Conservation (phyloP, 1,139 yeast species). For the Hyphopichia khmerensis region DNA sequence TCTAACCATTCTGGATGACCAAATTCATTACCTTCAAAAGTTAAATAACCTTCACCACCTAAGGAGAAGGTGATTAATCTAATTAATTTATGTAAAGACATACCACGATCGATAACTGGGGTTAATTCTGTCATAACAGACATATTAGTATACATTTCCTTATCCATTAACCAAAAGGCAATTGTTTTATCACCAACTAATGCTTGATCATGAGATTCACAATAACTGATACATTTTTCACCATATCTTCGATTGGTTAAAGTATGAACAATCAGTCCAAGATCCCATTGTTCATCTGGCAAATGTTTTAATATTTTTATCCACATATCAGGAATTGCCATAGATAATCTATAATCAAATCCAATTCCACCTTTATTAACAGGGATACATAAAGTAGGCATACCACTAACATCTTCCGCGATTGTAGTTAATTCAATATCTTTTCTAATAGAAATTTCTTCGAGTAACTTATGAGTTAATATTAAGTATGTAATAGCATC, state of each 20-base stretch:
- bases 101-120: constrained; percentile 81
- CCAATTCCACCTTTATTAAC: constrained; percentile 82
- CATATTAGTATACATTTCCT: constrained; percentile 97
- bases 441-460: constrained; percentile 43
- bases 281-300: constrained; percentile 88
- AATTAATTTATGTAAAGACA: constrained; percentile 87
- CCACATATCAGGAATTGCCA: constrained; percentile 99
- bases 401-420: constrained; percentile 97
- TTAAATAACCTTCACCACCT: constrained; percentile 95
- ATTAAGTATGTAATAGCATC: constrained; percentile 86
- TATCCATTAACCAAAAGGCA: constrained; percentile 98
- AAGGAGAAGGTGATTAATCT: constrained; percentile 80
- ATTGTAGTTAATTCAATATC: constrained; percentile 65
- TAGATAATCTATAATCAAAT: constrained; percentile 87
- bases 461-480: constrained; percentile 79
- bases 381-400: constrained; percentile 90
- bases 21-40: constrained; percentile 96
- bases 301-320: constrained; percentile 85
- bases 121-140: constrained; percentile 70
- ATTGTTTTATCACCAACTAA: constrained; percentile 94
- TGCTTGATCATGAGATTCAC: constrained; percentile 97
- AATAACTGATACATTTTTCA: constrained; percentile 88
- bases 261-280: constrained; percentile 76
- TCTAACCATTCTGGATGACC: constrained; percentile 99
- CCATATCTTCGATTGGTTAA: constrained; percentile 86